phyloP scores from a whole-genome alignment of 495 filamentous ascomycete genomes.

The Daldinia vernicosa region DNA sequence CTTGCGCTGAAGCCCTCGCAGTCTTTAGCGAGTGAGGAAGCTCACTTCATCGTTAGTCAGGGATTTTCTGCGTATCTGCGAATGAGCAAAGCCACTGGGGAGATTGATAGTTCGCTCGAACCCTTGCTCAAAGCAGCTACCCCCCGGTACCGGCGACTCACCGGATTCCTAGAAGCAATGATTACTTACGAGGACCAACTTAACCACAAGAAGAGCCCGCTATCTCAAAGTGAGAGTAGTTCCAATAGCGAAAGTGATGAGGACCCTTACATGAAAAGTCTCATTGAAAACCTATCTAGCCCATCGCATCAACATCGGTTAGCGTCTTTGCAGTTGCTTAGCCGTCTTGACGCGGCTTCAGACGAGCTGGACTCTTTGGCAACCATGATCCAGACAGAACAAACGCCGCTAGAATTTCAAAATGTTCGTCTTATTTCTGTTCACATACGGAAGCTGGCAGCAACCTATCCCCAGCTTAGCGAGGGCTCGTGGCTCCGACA shows the following conservation, averaged over 20 bases:
- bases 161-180: conserved; percentile 73
- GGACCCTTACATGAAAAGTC: conserved; percentile 64
- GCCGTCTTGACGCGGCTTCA: conserved; percentile 51
- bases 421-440: conserved; percentile 79
- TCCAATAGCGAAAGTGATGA: conserved; percentile 56
- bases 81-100: conserved; percentile 58
- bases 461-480: conserved; percentile 63
- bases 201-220: conserved; percentile 47
- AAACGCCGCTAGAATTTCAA: conserved; percentile 77
- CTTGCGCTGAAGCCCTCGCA: conserved; percentile 64
- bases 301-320: conserved; percentile 76
- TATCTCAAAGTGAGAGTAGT: conserved; percentile 43
- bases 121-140: conserved; percentile 68
- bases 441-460: conserved; percentile 80
- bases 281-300: conserved; percentile 76
- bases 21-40: conserved; percentile 63
- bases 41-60: conserved; percentile 64
- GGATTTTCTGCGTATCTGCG: conserved; percentile 64
- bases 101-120: conserved; percentile 63
- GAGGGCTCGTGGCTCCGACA: conserved; percentile 70
- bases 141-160: conserved; percentile 66
- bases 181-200: conserved; percentile 66
- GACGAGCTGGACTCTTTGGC: conserved; percentile 56
- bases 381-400: conserved; percentile 74
- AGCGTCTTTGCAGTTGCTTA: conserved; percentile 74